Conservation (phyloP, 345 rosid genomes). For the Melaleuca quinquenervia region DNA sequence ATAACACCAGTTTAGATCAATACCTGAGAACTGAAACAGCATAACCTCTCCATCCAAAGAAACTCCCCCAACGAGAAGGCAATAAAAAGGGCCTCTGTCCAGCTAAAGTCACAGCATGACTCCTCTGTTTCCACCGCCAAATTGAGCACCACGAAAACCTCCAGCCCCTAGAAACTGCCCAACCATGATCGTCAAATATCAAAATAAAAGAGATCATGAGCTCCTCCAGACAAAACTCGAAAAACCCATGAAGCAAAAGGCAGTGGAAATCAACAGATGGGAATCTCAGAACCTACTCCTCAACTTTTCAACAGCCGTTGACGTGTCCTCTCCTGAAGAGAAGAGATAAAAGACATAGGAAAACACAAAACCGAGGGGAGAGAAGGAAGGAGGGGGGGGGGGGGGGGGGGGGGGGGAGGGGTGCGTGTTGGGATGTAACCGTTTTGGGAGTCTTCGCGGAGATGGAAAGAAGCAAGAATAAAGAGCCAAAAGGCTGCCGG, state of each 20-base stretch:
- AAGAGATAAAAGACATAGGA: not conserved
- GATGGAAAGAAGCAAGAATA: not conserved
- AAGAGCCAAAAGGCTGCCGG: not conserved
- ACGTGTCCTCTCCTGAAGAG: not conserved
- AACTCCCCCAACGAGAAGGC: not conserved
- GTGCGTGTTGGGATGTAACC: not conserved
- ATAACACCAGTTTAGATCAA: not conserved
- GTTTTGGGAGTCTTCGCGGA: not conserved
- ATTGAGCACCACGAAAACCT: not conserved
- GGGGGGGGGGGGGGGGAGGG: not conserved
- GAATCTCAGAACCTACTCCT: not conserved
- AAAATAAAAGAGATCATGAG: not conserved
- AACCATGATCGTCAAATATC: not conserved
- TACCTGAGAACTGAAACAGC: slow-evolving; percentile 3
- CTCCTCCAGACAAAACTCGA: not conserved
- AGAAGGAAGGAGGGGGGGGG: too few relatives aligned
- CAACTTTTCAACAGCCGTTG: not conserved
- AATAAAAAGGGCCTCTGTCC: not conserved
- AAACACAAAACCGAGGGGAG: not conserved
- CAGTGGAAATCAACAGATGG: not conserved
- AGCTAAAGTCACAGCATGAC: not conserved
- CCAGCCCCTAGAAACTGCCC: not conserved
- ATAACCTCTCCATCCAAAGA: not conserved
- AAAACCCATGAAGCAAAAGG: not conserved
- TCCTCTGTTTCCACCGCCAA: not conserved